Percentiles rank a stretch among this genome's conserved stretches.
Conservation (phyloP, 257 asterid species). For the Solanum clarkiae region DNA sequence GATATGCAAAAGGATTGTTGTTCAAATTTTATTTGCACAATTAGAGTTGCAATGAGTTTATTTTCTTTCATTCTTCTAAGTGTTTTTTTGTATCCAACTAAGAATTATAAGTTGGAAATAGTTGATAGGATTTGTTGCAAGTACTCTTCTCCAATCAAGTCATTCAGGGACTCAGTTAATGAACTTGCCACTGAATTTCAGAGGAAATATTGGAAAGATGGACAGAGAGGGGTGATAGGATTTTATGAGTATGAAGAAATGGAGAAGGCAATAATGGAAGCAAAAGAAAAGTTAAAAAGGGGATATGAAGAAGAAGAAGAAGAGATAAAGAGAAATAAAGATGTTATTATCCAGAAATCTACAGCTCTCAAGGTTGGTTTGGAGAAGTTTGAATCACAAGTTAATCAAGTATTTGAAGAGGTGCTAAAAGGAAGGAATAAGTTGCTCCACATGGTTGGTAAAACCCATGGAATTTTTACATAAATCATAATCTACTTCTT, state of each 20-base stretch:
- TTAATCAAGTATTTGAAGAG: not conserved
- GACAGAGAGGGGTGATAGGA: not conserved
- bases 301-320: slow-evolving; percentile 1
- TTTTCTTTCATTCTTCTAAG: not conserved
- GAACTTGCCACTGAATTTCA: slow-evolving; percentile 2
- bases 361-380: not conserved
- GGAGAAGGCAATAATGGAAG: not conserved
- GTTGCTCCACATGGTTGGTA: not conserved
- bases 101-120: not conserved
- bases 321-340: not conserved
- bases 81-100: not conserved
- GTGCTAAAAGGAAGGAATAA: slow-evolving; percentile 6
- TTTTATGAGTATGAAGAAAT: not conserved
- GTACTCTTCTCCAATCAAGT: not conserved
- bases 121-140: not conserved
- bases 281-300: not conserved
- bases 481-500: not conserved
- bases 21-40: not conserved
- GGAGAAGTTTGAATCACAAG: slow-evolving; percentile 3
- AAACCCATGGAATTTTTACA: not conserved
- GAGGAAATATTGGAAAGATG: not conserved
- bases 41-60: slow-evolving; percentile 5
- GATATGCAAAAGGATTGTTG: not conserved
- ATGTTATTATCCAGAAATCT: not conserved
- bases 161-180: not conserved